Percentiles rank a stretch among this genome's conserved stretches.
These are phyloP conservation scores for Sporisorium reilianum DNA, from an alignment of 1,284 basidiomycete genomes.

Conservation along the genomic window DNA sequence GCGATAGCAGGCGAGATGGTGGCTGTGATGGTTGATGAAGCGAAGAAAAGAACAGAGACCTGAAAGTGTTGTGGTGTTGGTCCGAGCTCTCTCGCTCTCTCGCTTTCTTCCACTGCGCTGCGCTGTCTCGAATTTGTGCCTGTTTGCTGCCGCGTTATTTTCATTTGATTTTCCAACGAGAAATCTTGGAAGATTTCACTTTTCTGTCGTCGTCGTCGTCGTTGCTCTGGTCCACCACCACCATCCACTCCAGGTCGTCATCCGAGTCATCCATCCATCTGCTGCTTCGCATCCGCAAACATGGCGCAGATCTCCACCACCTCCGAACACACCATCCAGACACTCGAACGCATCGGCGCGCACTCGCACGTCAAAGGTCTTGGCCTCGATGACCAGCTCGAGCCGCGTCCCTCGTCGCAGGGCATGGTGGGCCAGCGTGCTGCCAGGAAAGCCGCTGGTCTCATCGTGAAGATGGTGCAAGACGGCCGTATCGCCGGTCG, in stretches of 20 bases:
- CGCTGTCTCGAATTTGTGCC: not conserved
- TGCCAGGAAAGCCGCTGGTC: slow-evolving; percentile 94
- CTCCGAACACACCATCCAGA: slow-evolving; percentile 60
- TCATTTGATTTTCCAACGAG: not conserved
- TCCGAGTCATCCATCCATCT: slow-evolving; percentile 27
- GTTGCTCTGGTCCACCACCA: slow-evolving; percentile 1
- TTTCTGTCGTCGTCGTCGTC: not conserved
- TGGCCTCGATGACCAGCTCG: slow-evolving; percentile 88
- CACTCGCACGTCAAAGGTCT: slow-evolving; percentile 72
- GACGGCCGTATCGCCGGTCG: slow-evolving; percentile 93
- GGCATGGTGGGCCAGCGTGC: slow-evolving; percentile 97
- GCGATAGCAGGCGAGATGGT: not conserved
- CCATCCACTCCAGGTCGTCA: not conserved
- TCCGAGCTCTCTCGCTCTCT: slow-evolving; percentile 20
- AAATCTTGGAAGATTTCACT: not conserved
- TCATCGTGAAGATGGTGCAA: slow-evolving; percentile 98
- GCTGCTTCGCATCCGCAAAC: slow-evolving; percentile 4
- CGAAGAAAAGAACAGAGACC: not conserved
- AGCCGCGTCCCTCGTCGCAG: slow-evolving; percentile 85
- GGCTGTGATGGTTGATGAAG: not conserved
- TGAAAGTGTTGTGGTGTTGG: slow-evolving; percentile 24
- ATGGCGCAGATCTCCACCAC: slow-evolving; percentile 64
- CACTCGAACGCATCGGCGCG: slow-evolving; percentile 66
- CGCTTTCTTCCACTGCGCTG: not conserved
- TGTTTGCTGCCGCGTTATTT: slow-evolving; percentile 10